Base-by-base conservation (phyloP, 345 rosid genomes). In the Erucastrum elatum region DNA sequence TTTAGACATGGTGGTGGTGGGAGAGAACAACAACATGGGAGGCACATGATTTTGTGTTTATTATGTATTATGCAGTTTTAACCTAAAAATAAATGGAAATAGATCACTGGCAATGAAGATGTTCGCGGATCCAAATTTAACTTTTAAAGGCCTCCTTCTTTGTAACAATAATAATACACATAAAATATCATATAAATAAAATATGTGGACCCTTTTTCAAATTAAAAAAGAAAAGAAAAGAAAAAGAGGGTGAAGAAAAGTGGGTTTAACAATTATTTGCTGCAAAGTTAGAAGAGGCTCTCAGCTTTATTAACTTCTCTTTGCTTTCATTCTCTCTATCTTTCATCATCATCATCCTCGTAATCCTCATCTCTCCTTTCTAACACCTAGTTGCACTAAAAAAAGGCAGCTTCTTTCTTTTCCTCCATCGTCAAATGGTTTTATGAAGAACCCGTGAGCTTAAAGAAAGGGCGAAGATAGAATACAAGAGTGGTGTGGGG, bases 241-340 rank as follows among this genome's bases (percentile, higher is more conserved):
- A n/a, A 68, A 60, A 60, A 27, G 31, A 60, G 64, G 70, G 78
- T 72, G 66, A 71, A 77, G 51, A 81, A 80, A 86, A 72, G 86
- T 84, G 76, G 84, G 83, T 76, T 79, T 80, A 85, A 84, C 91
- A 87, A 92, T 87, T 80, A 90, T 92, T 88, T 88, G 91, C 88
- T 85, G 93, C 91, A 87, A 90, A 88, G 89, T 86, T 84, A 88
- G 90, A 87, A 80, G 78, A 80, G 82, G 88, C 83, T 77, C 83
- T 77, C 88, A 87, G 87, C 91, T 85, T 87, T 89, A 85, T 75
- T 64, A 84, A 77, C 87, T 82, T 82, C 84, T 85, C 84, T 75
- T 82, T 82, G 77, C 80, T 78, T 68, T 74, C 82, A 77, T 68
- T 67, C 75, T 73, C 60, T 66, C 77, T 84, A 70, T 76, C 81